Percentiles rank a stretch among this genome's conserved stretches.
Conservation (phyloP, 805 yeast species). For the Yamadazyma paraphyllophila region DNA sequence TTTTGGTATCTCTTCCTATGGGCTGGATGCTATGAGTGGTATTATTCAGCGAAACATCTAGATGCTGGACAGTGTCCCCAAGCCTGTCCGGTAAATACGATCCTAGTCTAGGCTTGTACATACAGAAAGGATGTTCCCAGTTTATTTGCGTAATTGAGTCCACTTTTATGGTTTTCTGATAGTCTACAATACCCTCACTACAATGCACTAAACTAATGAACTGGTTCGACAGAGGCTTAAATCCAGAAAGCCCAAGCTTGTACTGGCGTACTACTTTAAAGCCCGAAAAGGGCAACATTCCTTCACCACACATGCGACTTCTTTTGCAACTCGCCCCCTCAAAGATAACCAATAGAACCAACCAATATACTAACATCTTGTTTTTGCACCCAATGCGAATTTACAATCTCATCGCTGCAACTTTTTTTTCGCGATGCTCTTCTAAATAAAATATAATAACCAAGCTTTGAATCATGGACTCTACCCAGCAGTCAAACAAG, state of each 20-base stretch:
- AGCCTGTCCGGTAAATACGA: conserved; percentile 10
- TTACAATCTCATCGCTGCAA: conserved; percentile 2
- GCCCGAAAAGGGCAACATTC: conserved; percentile 48
- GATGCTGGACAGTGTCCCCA: conserved; percentile 12
- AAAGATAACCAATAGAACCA: neutral
- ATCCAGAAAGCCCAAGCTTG: conserved; percentile 27
- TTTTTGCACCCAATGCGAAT: conserved; percentile 1
- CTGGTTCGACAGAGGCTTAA: conserved; percentile 37
- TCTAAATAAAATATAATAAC: neutral
- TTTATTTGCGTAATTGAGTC: conserved; percentile 36
- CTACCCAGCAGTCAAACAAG: conserved; percentile 65
- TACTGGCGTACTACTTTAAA: conserved; percentile 52
- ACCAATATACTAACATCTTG: neutral
- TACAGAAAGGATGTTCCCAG: conserved; percentile 50
- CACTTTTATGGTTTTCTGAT: conserved; percentile 36
- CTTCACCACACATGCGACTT: conserved; percentile 5
- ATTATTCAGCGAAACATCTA: neutral
- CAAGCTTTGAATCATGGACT: conserved; percentile 14
- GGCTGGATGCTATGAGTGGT: neutral
- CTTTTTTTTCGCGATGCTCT: conserved; percentile 5
- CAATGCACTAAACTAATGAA: conserved; percentile 52
- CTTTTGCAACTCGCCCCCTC: neutral
- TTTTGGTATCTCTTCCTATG: conserved; percentile 1
- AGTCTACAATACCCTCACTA: conserved; percentile 45
- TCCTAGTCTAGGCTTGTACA: conserved; percentile 31